Evolutionary conservation across 2,329 filamentous ascomycete genomes (phyloP), one percentile per base, ranked within the genome.

Genomic region (Trichoderma simmonsii): DNA sequence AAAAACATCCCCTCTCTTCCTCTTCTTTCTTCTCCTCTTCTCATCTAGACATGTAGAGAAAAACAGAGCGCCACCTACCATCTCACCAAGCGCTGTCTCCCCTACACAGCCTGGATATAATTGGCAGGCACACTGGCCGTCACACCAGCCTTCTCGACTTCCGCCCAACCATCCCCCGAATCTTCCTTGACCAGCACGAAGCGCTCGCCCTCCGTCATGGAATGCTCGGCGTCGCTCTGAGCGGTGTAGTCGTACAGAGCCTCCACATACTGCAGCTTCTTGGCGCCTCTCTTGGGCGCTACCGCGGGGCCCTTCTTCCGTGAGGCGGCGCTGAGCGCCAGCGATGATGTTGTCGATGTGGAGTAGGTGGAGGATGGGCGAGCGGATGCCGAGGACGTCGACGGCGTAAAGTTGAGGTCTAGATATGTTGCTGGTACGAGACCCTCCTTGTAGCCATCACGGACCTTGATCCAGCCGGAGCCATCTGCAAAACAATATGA

Each of bases 261-360:
- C 80, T 97, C 93, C 2, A 97, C 95, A 77, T 98, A 97, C 79
- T 92, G 93, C 43, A 98, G 86, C 81, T 97, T 97, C 88, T 97
- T 98, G 4, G 94, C 95, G 15, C 95, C 95, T 11, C 95, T 90
- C 76, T 91, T 91, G 4, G 96, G 96, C 15, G 96, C 96, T 5
- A 99, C 96, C 0, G 92, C 94, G 0, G 95, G 95, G 0, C 95
- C 95, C 80, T 97, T 94, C 82, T 97, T 97, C 85, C 95, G 97
- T 51, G 80, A 78, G 3, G 83, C 73, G 1, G 77, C 72, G 30
- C 28, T 62, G n/a, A 75, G 75, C 8, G 78, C 72, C 8, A 79
- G 72, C 4, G 81, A 81, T 1, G 81, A 81, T 11, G 80, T 80
- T 3, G 81, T 82, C 14, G 92, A 95, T 75, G 90, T 93, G 5